Evolutionary conservation across 495 filamentous ascomycete species (phyloP).

Genomic region (Penicillium coprophilum): DNA sequence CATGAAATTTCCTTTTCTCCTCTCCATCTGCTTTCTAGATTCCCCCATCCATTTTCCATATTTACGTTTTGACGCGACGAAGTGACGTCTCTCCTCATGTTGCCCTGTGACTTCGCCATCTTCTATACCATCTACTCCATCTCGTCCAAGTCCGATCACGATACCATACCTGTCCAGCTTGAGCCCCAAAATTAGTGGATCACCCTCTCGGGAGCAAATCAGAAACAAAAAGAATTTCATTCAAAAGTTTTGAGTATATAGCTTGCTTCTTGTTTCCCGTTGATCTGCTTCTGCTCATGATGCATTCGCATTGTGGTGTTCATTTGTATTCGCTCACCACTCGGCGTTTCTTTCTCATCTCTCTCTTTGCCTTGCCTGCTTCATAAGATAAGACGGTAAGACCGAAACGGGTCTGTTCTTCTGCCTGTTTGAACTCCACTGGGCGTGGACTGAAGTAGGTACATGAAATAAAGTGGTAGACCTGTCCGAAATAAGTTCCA

Average conservation of each 20-base stretch:
- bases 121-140: constrained; percentile 12
- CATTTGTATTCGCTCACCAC: background rate
- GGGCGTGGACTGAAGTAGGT: background rate
- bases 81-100: constrained; percentile 23
- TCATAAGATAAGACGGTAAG: background rate
- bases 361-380: background rate
- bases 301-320: constrained; percentile 20
- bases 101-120: constrained; percentile 14
- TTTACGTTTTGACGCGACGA: constrained; percentile 30
- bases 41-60: constrained; percentile 39
- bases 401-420: background rate
- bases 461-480: background rate
- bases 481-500: background rate
- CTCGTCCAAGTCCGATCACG: background rate
- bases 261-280: background rate
- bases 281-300: background rate
- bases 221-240: constrained; percentile 6
- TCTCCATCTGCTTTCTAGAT: constrained; percentile 41
- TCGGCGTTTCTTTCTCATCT: background rate
- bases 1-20: constrained; percentile 34
- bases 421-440: background rate
- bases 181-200: constrained; percentile 7
- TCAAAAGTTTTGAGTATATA: constrained; percentile 17
- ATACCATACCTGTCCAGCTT: background rate
- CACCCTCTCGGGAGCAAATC: constrained; percentile 2